Percentiles rank a stretch among this genome's conserved stretches.
Evolutionary conservation across 768 basidiomycete species (phyloP).

Genomic region (Trametes coccinea): DNA sequence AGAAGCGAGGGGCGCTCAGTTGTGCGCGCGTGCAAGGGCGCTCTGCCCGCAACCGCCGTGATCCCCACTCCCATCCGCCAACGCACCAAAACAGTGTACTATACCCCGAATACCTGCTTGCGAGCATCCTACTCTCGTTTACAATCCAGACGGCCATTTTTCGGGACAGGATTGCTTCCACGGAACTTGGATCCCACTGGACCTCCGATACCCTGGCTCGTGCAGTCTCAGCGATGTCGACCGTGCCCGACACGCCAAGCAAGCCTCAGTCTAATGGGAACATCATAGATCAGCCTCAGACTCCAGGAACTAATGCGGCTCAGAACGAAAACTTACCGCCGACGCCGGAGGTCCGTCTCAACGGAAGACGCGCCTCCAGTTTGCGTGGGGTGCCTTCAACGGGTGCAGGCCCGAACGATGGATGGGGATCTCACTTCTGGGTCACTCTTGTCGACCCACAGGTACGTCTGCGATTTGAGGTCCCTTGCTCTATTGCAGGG

Average conservation of each 20-base stretch:
- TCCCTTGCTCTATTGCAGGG: slow-evolving; percentile 45
- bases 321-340: slow-evolving; percentile 17
- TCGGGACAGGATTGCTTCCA: background rate
- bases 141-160: background rate
- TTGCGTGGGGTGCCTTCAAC: slow-evolving; percentile 11
- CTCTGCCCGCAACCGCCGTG: slow-evolving; percentile 17
- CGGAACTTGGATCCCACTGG: background rate
- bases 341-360: slow-evolving; percentile 32
- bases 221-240: slow-evolving; percentile 13
- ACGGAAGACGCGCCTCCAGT: slow-evolving; percentile 28
- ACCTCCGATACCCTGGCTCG: slow-evolving; percentile 4
- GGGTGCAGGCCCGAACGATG: slow-evolving; percentile 27
- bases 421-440: slow-evolving; percentile 93
- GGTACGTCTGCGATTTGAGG: slow-evolving; percentile 44
- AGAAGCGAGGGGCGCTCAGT: slow-evolving; percentile 4
- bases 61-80: slow-evolving; percentile 4
- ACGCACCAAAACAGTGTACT: slow-evolving; percentile 9
- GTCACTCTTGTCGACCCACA: slow-evolving; percentile 90
- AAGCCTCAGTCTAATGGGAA: background rate
- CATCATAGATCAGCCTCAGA: background rate
- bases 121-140: slow-evolving; percentile 2
- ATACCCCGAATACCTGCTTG: slow-evolving; percentile 16
- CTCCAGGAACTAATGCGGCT: slow-evolving; percentile 6
- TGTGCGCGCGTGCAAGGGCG: slow-evolving; percentile 3
- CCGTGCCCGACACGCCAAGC: slow-evolving; percentile 5